Base-by-base conservation (phyloP, 2,329 filamentous ascomycete genomes). In the Colletotrichum sp. region DNA sequence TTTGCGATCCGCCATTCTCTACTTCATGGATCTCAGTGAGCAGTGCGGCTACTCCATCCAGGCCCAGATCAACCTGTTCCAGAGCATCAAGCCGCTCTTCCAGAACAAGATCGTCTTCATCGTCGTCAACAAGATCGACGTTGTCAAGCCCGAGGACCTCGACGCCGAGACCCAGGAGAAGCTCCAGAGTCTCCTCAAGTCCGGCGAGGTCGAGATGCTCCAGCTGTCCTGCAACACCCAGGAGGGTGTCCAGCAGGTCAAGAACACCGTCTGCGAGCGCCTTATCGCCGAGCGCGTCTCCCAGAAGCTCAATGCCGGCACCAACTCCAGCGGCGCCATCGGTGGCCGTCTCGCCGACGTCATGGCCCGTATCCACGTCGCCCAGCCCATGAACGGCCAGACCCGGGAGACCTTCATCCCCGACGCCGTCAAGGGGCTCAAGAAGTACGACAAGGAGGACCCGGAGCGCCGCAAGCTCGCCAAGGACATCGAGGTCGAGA, bases 11-110 rank as follows among this genome's bases (percentile, higher is more conserved):
- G 96, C 96, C 72, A 98, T 99, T 78, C 89, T 99, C 76, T 99
- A 99, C 87, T 99, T 99, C 84, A 98, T 99, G 95, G 96, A 99
- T 88, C 89, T 98, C 77, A 98, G 95, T 26, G 96, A 98, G 88
- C 95, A 98, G 88, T 98, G 96, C 81, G 97, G 97, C 74, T 99
- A 98, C 88, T 95, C 95, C 4, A 95, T 99, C 21, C 90, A 93
- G 78, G 96, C 96, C 9, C 97, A 99, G 88, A 96, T 98, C 84
- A 93, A 96, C 80, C 92, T 99, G 18, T 99, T 98, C 91, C 93
- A 95, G 88, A 98, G 94, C 85, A 98, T 99, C 86, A 98, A 98
- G 88, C 97, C 97, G 36, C 90, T 99, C 26, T 99, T 99, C 84
- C 93, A 76, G 60, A 98, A 99, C 89, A 99, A 99, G 88, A 91